These are phyloP conservation scores for Epichloe scottii DNA, from an alignment of 2,329 filamentous ascomycete genomes.

Conservation along the genomic window DNA sequence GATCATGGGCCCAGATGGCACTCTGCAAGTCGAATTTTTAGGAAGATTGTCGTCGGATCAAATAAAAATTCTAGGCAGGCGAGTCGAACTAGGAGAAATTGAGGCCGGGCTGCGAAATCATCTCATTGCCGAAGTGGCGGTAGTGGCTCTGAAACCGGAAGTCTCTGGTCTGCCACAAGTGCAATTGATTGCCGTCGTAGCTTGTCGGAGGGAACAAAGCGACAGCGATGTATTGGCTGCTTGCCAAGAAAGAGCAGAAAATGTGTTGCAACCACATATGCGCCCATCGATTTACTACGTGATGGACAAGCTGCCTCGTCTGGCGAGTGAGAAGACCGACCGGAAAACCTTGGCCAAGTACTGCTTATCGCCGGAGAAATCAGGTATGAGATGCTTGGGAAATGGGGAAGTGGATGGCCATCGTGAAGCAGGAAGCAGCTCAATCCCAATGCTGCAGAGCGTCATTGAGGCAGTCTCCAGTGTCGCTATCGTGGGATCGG, in stretches of 20 bases:
- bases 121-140: neutral
- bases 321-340: conserved; percentile 51
- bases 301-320: conserved; percentile 37
- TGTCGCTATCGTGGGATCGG: neutral
- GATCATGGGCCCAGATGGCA: conserved; percentile 47
- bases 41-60: conserved; percentile 57
- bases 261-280: conserved; percentile 47
- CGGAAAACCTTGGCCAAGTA: conserved; percentile 21
- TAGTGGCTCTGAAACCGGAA: neutral
- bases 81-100: conserved; percentile 64
- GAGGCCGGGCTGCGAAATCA: conserved; percentile 20
- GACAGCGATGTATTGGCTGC: neutral
- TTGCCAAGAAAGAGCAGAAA: neutral
- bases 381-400: neutral
- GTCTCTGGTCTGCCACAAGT: neutral
- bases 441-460: neutral
- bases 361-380: neutral
- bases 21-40: conserved; percentile 44
- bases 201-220: neutral
- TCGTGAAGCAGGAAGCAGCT: neutral
- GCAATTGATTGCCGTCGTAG: neutral
- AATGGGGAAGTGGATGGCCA: too few species aligned
- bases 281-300: conserved; percentile 41
- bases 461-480: neutral
- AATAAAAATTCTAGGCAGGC: conserved; percentile 62